Percentiles rank a stretch among this genome's conserved stretches.
Evolutionary conservation across 192 early-diverging fungal species (phyloP).

Genomic region (Coemansia sp.): DNA sequence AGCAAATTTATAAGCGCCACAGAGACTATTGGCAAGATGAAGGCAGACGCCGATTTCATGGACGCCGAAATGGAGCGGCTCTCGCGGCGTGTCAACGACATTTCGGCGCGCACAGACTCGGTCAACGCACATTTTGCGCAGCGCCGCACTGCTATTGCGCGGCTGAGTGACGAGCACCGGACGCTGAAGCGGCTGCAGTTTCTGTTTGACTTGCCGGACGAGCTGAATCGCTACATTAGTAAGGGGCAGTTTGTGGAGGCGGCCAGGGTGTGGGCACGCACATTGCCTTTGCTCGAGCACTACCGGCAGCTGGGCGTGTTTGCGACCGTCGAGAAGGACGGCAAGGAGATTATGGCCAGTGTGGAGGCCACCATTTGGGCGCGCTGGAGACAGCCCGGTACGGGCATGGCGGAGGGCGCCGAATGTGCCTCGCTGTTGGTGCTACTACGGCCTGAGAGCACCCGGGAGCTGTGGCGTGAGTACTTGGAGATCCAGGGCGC

Average conservation of each 20-base stretch:
- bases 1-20: slow-evolving; percentile 95
- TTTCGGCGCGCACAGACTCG: slow-evolving; percentile 49
- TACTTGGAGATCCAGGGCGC: slow-evolving; percentile 42
- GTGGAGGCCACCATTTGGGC: slow-evolving; percentile 62
- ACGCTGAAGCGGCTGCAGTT: slow-evolving; percentile 80
- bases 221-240: slow-evolving; percentile 62
- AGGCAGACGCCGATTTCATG: slow-evolving; percentile 80
- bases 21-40: slow-evolving; percentile 87
- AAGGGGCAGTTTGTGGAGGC: slow-evolving; percentile 67
- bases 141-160: slow-evolving; percentile 68
- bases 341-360: slow-evolving; percentile 71
- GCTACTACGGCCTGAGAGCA: slow-evolving; percentile 27
- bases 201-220: slow-evolving; percentile 80
- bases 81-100: slow-evolving; percentile 61
- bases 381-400: slow-evolving; percentile 22
- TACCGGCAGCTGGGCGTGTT: slow-evolving; percentile 77
- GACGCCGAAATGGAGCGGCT: slow-evolving; percentile 79
- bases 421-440: slow-evolving; percentile 46
- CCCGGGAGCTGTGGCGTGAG: slow-evolving; percentile 27
- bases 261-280: slow-evolving; percentile 70
- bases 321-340: slow-evolving; percentile 75
- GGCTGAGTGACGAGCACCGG: slow-evolving; percentile 69
- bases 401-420: slow-evolving; percentile 29
- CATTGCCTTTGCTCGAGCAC: slow-evolving; percentile 68
- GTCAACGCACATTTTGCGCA: slow-evolving; percentile 63